phyloP scores from a whole-genome alignment of 106 monocot genomes.

The Xerophyta viscosa region DNA sequence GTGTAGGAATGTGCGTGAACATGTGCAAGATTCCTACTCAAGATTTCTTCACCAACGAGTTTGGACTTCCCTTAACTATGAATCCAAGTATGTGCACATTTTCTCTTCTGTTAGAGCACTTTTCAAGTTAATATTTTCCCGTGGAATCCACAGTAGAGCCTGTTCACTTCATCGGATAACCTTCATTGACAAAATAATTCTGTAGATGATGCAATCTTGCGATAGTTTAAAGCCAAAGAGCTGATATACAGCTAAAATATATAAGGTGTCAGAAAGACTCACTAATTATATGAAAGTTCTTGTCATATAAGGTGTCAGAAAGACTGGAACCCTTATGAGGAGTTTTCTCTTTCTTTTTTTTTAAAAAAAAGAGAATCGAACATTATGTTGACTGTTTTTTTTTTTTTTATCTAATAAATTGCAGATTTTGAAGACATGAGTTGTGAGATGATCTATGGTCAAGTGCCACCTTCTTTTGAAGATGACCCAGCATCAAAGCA shows the following conservation, averaged over 20 bases:
- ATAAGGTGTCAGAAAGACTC: no score
- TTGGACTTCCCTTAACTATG: conserved; percentile 96
- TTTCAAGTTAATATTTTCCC: neutral
- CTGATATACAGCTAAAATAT: no score
- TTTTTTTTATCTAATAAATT: neutral
- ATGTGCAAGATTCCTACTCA: conserved; percentile 97
- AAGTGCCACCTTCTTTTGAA: conserved; percentile 76
- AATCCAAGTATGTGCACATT: conserved; percentile 61
- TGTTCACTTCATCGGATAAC: neutral
- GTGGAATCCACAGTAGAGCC: neutral
- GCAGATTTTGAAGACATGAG: conserved; percentile 99
- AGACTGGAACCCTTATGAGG: no score
- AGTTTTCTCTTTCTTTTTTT: neutral
- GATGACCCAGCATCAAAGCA: conserved; percentile 87
- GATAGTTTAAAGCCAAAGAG: no score
- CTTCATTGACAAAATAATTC: no score
- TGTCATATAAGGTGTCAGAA: no score
- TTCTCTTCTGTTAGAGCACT: neutral
- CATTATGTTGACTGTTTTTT: no score
- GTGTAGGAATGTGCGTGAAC: conserved; percentile 95
- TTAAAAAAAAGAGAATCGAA: neutral
- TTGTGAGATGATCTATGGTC: conserved; percentile 97
- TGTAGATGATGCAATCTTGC: neutral
- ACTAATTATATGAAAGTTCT: no score
- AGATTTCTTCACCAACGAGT: conserved; percentile 98